Percentiles rank a stretch among this genome's conserved stretches.
phyloP scores from a whole-genome alignment of 169 alveolate species.

The Theileria orientalis region DNA sequence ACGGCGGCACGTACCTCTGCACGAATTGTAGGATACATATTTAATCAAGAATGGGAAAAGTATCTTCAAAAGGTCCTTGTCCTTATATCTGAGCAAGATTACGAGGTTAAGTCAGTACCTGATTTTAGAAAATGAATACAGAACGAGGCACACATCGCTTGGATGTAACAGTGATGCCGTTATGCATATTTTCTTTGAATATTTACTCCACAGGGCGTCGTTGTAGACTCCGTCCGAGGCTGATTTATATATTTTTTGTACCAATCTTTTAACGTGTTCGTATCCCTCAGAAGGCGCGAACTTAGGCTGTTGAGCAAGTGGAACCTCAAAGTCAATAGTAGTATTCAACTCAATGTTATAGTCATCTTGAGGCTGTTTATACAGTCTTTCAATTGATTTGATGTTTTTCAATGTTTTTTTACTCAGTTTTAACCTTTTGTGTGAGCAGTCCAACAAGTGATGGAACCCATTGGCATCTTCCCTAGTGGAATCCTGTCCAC shows the following conservation, averaged over 20 bases:
- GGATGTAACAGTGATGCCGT: constrained; percentile 61
- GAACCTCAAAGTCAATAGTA: background rate
- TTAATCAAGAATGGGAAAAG: constrained; percentile 64
- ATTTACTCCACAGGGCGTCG: constrained; percentile 76
- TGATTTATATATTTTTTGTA: constrained; percentile 66
- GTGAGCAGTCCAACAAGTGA: background rate
- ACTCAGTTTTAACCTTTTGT: constrained; percentile 29
- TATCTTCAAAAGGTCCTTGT: constrained; percentile 62
- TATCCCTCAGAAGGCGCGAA: constrained; percentile 16
- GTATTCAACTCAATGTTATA: background rate
- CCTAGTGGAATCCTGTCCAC: background rate
- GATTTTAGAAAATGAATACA: constrained; percentile 77
- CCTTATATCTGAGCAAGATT: constrained; percentile 46
- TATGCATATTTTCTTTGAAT: constrained; percentile 62
- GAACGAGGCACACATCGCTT: constrained; percentile 65
- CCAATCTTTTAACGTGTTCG: constrained; percentile 55
- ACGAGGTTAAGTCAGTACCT: constrained; percentile 22
- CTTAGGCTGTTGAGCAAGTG: constrained; percentile 2
- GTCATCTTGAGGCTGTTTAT: constrained; percentile 18
- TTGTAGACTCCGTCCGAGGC: constrained; percentile 72
- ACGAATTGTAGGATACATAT: constrained; percentile 45
- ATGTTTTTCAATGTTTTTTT: constrained; percentile 36
- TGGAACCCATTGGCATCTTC: background rate
- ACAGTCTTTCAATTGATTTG: constrained; percentile 47
- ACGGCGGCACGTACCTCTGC: constrained; percentile 33